Evolutionary conservation across 2,329 filamentous ascomycete species (phyloP), one percentile per base, ranked within the genome.

Genomic region (Akanthomyces muscarius): DNA sequence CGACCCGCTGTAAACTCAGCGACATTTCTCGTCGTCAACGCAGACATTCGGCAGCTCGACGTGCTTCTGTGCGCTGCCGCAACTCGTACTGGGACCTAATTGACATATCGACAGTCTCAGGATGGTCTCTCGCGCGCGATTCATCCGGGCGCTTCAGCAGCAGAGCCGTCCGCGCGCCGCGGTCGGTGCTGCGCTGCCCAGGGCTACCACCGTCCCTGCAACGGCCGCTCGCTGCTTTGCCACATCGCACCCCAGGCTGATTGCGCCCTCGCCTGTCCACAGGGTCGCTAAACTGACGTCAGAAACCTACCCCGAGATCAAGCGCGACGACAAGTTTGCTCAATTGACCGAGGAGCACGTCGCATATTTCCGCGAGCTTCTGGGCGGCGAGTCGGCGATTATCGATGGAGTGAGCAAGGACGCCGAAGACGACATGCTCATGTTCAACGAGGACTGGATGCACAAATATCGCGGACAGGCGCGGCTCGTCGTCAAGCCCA

Each of bases 401-500:
- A 86, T 98, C 65, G 93, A 97, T 73, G 91, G 91, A 57, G 83
- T 97, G 61, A 91, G 87, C 4, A 67, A 66, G 30, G 86, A 93
- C 75, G 87, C 78, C 36, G 74, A 87, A 16, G 90, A 91, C 70
- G 95, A 98, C 73, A 83, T 98, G 67, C 91, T 95, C 73, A 85
- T 90, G 8, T 99, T 92, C 83, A 99, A 99, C 77, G 87, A 88
- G 73, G 95, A 99, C 78, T 99, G 96, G 95, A 97, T 99, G 93
- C 89, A 91, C 77, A 99, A 99, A 79, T 99, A 97, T 80, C 88
- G 91, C 65, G 96, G 95, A 36, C 92, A 97, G 76, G 87, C 91
- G 65, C 87, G 88, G 71, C 80, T 99, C 30, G 92, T 98, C 5
- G 79, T 99, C 66, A 96, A 92, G 78, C 95, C 95, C 13, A 85